phyloP scores from a whole-genome alignment of 2,329 filamentous ascomycete species.

The Furcasterigmium sp. region DNA sequence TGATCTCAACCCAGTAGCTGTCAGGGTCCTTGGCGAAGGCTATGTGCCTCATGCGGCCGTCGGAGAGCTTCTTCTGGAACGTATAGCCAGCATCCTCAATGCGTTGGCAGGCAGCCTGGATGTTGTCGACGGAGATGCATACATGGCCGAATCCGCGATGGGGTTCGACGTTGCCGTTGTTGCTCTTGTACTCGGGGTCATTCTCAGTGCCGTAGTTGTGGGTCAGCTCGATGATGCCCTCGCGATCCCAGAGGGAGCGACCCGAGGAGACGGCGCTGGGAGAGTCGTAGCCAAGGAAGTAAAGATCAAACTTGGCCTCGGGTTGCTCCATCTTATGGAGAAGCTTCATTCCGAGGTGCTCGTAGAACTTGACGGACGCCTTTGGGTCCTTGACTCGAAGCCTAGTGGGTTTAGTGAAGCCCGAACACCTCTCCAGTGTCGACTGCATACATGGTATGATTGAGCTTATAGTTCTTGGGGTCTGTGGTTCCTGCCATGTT shows the following conservation, averaged over 20 bases:
- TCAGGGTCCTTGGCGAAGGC: conserved; percentile 89
- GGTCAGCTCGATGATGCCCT: conserved; percentile 83
- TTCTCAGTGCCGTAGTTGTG: conserved; percentile 85
- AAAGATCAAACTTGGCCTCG: conserved; percentile 88
- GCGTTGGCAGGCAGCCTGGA: conserved; percentile 84
- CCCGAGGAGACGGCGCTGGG: conserved; percentile 69
- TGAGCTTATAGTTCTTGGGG: conserved; percentile 71
- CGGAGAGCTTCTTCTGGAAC: conserved; percentile 92
- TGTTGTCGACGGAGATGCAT: conserved; percentile 75
- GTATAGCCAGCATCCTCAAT: conserved; percentile 85
- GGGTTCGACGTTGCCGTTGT: conserved; percentile 89
- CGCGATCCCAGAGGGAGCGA: conserved; percentile 70
- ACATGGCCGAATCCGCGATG: conserved; percentile 81
- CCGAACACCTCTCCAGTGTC: neutral
- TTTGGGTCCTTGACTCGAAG: conserved; percentile 93
- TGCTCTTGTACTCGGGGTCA: conserved; percentile 73
- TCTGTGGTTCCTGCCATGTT: conserved; percentile 68
- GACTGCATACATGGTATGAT: conserved; percentile 72
- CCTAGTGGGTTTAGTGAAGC: conserved; percentile 40
- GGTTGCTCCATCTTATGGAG: conserved; percentile 78
- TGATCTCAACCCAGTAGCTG: conserved; percentile 80
- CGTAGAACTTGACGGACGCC: conserved; percentile 85
- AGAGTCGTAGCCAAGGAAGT: conserved; percentile 88
- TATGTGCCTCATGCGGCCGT: conserved; percentile 82
- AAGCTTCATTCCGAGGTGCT: conserved; percentile 81